Evolutionary conservation across 495 filamentous ascomycete genomes (phyloP).

Genomic region (Penicillium waksmanii): DNA sequence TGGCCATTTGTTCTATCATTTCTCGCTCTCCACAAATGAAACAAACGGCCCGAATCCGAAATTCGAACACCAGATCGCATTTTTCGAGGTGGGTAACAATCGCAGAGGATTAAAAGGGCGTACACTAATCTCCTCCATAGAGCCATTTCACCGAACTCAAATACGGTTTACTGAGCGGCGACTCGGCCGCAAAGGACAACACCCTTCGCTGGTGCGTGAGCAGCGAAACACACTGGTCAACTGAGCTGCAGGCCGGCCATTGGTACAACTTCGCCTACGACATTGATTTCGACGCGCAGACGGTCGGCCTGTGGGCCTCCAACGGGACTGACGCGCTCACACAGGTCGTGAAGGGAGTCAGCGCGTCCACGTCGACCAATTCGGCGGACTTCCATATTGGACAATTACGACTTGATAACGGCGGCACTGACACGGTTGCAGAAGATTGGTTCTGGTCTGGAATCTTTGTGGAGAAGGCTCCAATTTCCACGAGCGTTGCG

Average conservation of each 20-base stretch:
- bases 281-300: conserved; percentile 62
- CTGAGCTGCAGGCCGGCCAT: conserved; percentile 54
- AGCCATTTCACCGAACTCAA: conserved; percentile 79
- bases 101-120: not conserved
- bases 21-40: conserved; percentile 61
- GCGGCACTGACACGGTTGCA: conserved; percentile 46
- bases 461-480: conserved; percentile 68
- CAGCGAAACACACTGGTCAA: conserved; percentile 56
- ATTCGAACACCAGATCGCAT: conserved; percentile 75
- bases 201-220: conserved; percentile 58
- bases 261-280: conserved; percentile 76
- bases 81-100: conserved; percentile 54
- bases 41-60: conserved; percentile 61
- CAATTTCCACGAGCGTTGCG: conserved; percentile 61
- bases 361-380: conserved; percentile 64
- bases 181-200: conserved; percentile 49
- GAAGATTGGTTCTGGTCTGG: conserved; percentile 78
- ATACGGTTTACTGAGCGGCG: conserved; percentile 53
- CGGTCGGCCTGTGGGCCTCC: conserved; percentile 71
- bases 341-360: conserved; percentile 59
- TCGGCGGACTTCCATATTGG: conserved; percentile 77
- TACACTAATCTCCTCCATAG: conserved; percentile 34
- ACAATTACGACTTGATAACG: conserved; percentile 65
- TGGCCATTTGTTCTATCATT: conserved; percentile 71
- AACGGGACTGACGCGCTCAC: conserved; percentile 60